Conservation (phyloP, 768 basidiomycete genomes). For the Macrolepiota albuminosa region DNA sequence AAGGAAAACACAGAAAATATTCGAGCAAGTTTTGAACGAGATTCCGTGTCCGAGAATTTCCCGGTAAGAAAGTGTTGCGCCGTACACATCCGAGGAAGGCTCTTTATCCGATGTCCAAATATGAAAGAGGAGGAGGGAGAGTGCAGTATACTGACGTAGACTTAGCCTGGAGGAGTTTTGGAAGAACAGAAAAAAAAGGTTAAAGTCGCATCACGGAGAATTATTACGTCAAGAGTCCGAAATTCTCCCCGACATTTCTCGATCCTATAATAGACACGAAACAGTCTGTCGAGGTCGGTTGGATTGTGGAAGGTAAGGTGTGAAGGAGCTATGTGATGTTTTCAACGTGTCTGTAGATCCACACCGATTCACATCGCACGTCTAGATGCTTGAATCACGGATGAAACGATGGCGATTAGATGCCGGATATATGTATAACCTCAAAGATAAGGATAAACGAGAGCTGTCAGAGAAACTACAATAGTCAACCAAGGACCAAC, state of each 20-base stretch:
- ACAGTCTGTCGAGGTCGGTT: neutral
- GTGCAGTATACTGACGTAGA: neutral
- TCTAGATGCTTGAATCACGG: neutral
- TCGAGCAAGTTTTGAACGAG: neutral
- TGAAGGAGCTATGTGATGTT: neutral
- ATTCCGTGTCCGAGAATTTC: neutral
- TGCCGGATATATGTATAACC: neutral
- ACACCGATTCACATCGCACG: no score
- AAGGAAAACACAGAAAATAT: neutral
- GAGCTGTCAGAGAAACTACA: neutral
- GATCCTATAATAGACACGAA: neutral
- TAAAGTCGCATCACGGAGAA: conserved; percentile 12
- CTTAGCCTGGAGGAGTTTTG: neutral
- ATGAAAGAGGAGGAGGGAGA: neutral
- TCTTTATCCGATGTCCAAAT: neutral
- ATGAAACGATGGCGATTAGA: neutral
- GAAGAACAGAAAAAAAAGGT: neutral
- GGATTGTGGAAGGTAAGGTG: no score
- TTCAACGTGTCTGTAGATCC: neutral
- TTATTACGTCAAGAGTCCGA: conserved; percentile 10
- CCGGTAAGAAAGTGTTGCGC: neutral
- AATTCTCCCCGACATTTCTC: conserved; percentile 11
- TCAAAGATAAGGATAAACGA: neutral
- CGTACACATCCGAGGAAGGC: neutral
- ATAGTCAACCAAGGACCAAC: neutral